phyloP scores from a whole-genome alignment of 129 eudicot species.

The Artemisia tridentata region DNA sequence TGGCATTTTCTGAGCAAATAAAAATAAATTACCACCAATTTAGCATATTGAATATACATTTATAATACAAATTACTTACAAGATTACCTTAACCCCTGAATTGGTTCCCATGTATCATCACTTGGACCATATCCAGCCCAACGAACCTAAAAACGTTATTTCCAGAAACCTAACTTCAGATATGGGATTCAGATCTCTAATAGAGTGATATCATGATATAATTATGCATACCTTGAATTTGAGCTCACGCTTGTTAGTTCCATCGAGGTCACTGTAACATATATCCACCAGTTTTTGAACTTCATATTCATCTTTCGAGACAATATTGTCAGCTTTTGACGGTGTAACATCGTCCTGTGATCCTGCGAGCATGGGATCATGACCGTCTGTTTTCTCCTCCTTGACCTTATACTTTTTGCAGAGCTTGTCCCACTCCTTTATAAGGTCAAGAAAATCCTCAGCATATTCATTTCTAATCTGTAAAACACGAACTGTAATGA shows the following conservation, averaged over 20 bases:
- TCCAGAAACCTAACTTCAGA: no score
- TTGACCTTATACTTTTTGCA: conserved; percentile 37
- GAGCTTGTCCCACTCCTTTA: conserved; percentile 68
- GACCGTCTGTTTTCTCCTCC: conserved; percentile 19
- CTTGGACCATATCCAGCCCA: conserved; percentile 57
- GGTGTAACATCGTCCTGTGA: conserved; percentile 28
- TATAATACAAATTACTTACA: neutral
- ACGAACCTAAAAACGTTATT: conserved; percentile 15
- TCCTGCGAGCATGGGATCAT: conserved; percentile 21
- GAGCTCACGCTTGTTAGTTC: conserved; percentile 31
- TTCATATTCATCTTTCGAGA: conserved; percentile 37
- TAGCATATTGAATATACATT: neutral
- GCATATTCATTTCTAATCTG: conserved; percentile 73
- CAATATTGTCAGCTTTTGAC: conserved; percentile 19
- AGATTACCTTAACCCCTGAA: conserved; percentile 49
- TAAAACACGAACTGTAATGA: conserved; percentile 10
- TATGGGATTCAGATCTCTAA: no score
- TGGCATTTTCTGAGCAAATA: conserved; percentile 38
- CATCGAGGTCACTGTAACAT: conserved; percentile 47
- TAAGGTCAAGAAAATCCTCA: conserved; percentile 51
- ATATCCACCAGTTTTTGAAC: conserved; percentile 49
- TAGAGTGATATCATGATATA: no score
- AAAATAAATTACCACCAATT: neutral
- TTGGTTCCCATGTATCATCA: conserved; percentile 66
- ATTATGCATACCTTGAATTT: conserved; percentile 35